Conservation (phyloP, 2,329 filamentous ascomycete species). For the Exophiala viscosa region DNA sequence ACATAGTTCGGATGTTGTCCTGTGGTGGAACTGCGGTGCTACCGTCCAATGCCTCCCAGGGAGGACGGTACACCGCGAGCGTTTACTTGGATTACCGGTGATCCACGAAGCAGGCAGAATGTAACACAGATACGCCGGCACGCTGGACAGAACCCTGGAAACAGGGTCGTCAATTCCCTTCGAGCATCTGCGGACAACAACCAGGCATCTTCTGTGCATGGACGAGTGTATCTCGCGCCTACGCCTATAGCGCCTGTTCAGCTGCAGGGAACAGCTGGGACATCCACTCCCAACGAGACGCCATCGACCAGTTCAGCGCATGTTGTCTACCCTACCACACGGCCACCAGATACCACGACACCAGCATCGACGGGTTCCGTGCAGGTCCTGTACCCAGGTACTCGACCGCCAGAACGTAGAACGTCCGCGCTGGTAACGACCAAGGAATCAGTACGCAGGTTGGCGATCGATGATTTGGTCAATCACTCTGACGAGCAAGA, state of each 20-base stretch:
- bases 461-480: slow-evolving; percentile 13
- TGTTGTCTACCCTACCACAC: background rate
- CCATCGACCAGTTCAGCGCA: background rate
- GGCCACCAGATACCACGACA: background rate
- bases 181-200: background rate
- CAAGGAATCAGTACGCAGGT: slow-evolving; percentile 2
- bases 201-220: too few species aligned
- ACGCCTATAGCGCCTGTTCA: too few species aligned
- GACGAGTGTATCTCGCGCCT: too few species aligned
- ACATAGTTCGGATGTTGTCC: slow-evolving; percentile 8
- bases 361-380: background rate
- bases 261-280: too few species aligned
- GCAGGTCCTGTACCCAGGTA: background rate
- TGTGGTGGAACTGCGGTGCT: slow-evolving; percentile 2
- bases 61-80: slow-evolving; percentile 13
- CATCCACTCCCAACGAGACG: background rate
- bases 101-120: slow-evolving; percentile 20
- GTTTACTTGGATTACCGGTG: slow-evolving; percentile 18
- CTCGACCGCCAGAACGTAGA: background rate
- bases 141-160: slow-evolving; percentile 14
- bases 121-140: slow-evolving; percentile 20
- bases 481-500: slow-evolving; percentile 12
- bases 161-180: slow-evolving; percentile 1
- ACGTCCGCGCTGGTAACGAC: background rate
- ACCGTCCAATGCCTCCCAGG: slow-evolving; percentile 20